Conservation (phyloP, 2,329 filamentous ascomycete genomes). For the Talaromyces piceae region DNA sequence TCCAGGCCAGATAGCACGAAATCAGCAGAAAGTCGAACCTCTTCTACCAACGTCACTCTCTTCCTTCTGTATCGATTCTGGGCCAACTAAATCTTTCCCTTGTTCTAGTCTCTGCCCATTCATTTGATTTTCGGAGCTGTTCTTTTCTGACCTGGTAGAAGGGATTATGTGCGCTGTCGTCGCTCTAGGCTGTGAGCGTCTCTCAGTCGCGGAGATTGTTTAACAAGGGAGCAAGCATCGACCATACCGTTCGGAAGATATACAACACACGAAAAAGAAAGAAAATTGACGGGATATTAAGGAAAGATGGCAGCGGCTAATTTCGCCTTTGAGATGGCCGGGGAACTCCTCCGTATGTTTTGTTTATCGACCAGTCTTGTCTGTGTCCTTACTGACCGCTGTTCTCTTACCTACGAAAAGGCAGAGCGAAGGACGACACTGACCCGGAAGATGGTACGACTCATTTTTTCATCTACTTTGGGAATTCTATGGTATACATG, state of each 20-base stretch:
- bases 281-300: not conserved
- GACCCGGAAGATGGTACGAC: slow-evolving; percentile 35
- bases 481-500: not conserved
- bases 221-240: slow-evolving; percentile 19
- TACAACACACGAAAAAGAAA: not conserved
- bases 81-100: too few species aligned
- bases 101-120: too few species aligned
- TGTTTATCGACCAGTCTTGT: not conserved
- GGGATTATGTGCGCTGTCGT: slow-evolving; percentile 33
- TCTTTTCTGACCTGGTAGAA: not conserved
- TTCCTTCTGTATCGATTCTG: too few species aligned
- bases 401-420: slow-evolving; percentile 20
- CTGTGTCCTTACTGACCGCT: slow-evolving; percentile 14
- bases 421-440: slow-evolving; percentile 30
- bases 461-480: slow-evolving; percentile 9
- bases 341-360: slow-evolving; percentile 31
- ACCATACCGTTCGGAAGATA: not conserved
- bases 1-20: not conserved
- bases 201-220: slow-evolving; percentile 27
- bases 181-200: slow-evolving; percentile 20
- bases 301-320: slow-evolving; percentile 35
- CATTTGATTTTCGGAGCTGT: too few species aligned
- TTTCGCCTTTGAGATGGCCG: slow-evolving; percentile 27
- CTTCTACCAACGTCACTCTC: too few species aligned
- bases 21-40: too few species aligned